Percentiles rank a stretch among this genome's conserved stretches.
Evolutionary conservation across 768 basidiomycete species (phyloP).

Genomic region (Rubroboletus satanas): DNA sequence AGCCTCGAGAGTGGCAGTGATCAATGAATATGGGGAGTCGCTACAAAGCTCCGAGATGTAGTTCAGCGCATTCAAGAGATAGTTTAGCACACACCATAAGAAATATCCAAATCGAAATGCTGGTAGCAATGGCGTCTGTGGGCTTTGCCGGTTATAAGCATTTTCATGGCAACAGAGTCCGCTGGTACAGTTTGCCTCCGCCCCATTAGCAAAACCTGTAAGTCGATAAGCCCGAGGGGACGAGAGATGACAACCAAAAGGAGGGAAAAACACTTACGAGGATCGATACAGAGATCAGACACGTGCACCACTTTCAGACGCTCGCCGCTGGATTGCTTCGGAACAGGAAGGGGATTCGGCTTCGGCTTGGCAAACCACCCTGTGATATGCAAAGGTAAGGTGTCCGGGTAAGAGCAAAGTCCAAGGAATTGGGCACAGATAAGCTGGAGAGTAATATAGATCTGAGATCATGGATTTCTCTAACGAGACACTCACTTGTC

Average conservation of each 20-base stretch:
- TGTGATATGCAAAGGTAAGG: slow-evolving; percentile 58
- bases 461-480: neutral
- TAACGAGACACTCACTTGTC: slow-evolving; percentile 44
- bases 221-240: neutral
- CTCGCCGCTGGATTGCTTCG: slow-evolving; percentile 57
- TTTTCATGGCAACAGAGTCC: slow-evolving; percentile 63
- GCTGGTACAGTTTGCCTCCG: slow-evolving; percentile 69
- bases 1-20: slow-evolving; percentile 55
- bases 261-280: slow-evolving; percentile 40
- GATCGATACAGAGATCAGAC: slow-evolving; percentile 77
- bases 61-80: neutral
- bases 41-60: slow-evolving; percentile 28
- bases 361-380: slow-evolving; percentile 77
- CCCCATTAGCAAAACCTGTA: slow-evolving; percentile 61
- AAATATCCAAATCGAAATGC: slow-evolving; percentile 71
- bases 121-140: slow-evolving; percentile 46
- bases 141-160: slow-evolving; percentile 47
- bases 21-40: slow-evolving; percentile 63
- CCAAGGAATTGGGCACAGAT: slow-evolving; percentile 58
- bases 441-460: slow-evolving; percentile 33
- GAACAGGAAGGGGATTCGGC: slow-evolving; percentile 58
- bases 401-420: slow-evolving; percentile 53
- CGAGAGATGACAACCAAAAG: neutral
- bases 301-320: slow-evolving; percentile 70
- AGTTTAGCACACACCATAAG: slow-evolving; percentile 40